Conservation (phyloP, 805 yeast species). For the Suhomyces emberorum region DNA sequence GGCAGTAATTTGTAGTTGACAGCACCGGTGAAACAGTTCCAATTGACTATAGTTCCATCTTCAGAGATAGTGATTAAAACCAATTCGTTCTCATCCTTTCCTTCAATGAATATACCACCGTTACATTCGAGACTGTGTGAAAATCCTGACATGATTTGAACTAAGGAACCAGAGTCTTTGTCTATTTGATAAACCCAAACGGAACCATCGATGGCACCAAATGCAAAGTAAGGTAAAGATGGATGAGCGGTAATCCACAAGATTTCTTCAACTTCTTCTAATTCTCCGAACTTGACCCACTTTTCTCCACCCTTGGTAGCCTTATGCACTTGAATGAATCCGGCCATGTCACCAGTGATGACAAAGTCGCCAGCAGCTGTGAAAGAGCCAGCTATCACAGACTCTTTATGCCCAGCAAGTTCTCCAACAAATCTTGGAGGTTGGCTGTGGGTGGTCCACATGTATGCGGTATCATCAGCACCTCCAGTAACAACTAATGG, state of each 20-base stretch:
- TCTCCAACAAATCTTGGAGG: slow-evolving; percentile 81
- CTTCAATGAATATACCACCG: slow-evolving; percentile 68
- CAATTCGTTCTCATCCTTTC: slow-evolving; percentile 50
- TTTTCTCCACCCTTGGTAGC: slow-evolving; percentile 74
- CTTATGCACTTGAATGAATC: slow-evolving; percentile 72
- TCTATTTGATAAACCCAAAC: slow-evolving; percentile 88
- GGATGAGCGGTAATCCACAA: slow-evolving; percentile 85
- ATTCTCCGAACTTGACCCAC: slow-evolving; percentile 67
- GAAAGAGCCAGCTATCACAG: slow-evolving; percentile 81
- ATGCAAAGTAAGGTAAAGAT: slow-evolving; percentile 74
- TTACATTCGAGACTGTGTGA: slow-evolving; percentile 81
- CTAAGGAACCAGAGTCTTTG: slow-evolving; percentile 44
- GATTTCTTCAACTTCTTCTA: slow-evolving; percentile 89
- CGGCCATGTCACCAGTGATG: slow-evolving; percentile 94
- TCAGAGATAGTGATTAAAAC: slow-evolving; percentile 74
- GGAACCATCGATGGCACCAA: slow-evolving; percentile 89
- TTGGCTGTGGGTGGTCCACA: slow-evolving; percentile 89
- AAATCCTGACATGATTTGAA: slow-evolving; percentile 73
- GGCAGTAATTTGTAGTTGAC: slow-evolving; percentile 65
- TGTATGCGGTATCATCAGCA: slow-evolving; percentile 83
- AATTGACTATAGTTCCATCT: slow-evolving; percentile 80
- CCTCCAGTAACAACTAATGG: slow-evolving; percentile 93
- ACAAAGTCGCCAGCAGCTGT: slow-evolving; percentile 76
- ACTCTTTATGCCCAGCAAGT: slow-evolving; percentile 79
- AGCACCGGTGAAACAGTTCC: slow-evolving; percentile 83